Evolutionary conservation across 306 rosid genomes (phyloP).

Genomic region (Trichosanthes cucumerina): DNA sequence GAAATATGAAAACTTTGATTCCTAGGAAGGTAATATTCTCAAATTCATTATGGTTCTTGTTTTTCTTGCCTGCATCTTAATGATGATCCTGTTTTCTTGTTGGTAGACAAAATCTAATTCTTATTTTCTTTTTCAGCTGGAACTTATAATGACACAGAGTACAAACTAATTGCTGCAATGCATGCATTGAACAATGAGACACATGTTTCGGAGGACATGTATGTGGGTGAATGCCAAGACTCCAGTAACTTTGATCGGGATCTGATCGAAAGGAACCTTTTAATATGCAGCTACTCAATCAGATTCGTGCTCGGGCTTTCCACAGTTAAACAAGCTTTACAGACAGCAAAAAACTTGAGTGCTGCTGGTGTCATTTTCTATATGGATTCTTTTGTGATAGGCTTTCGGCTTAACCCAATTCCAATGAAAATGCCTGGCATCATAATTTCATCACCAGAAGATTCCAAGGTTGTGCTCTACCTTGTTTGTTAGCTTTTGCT

Average conservation of each 20-base stretch:
- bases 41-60: background rate
- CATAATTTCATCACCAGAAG: conserved; percentile 66
- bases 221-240: conserved; percentile 90
- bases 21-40: background rate
- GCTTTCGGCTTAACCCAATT: conserved; percentile 84
- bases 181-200: conserved; percentile 64
- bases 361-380: conserved; percentile 85
- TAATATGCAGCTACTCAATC: conserved; percentile 95
- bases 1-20: background rate
- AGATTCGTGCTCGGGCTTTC: conserved; percentile 89
- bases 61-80: background rate
- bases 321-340: conserved; percentile 52
- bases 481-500: background rate
- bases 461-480: conserved; percentile 57
- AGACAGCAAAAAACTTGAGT: conserved; percentile 70
- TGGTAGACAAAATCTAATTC: background rate
- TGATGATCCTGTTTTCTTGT: background rate
- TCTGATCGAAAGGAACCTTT: conserved; percentile 59
- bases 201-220: conserved; percentile 43
- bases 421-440: conserved; percentile 77
- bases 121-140: conserved; percentile 48
- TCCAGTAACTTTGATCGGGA: conserved; percentile 41
- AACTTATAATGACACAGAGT: conserved; percentile 34
- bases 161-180: conserved; percentile 53
- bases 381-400: conserved; percentile 84